Evolutionary conservation across 345 rosid species (phyloP).

Genomic region (Geranium brycei): DNA sequence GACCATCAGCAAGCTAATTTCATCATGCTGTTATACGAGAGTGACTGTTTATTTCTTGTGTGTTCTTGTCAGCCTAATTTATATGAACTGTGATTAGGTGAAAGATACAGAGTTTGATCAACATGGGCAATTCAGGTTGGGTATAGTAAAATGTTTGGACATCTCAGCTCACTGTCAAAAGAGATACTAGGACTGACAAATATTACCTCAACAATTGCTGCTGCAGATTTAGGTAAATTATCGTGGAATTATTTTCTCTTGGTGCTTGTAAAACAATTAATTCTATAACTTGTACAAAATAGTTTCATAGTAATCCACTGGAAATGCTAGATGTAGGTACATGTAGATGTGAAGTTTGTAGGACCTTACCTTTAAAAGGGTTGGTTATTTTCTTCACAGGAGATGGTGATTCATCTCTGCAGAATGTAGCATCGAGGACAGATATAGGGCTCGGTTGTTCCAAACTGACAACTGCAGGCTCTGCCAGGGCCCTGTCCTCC

Average conservation of each 20-base stretch:
- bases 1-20: too few relatives aligned
- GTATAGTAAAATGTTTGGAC: too few relatives aligned
- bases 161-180: too few relatives aligned
- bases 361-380: constrained; percentile 49
- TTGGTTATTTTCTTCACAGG: constrained; percentile 62
- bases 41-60: too few relatives aligned
- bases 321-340: too few relatives aligned
- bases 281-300: background rate
- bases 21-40: too few relatives aligned
- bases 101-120: too few relatives aligned
- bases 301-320: too few relatives aligned
- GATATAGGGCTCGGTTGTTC: constrained; percentile 95
- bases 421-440: constrained; percentile 70
- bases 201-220: background rate
- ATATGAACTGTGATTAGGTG: too few relatives aligned
- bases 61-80: too few relatives aligned
- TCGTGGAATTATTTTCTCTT: background rate
- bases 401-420: constrained; percentile 66
- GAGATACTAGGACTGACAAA: too few relatives aligned
- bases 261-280: background rate
- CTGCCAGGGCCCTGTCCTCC: constrained; percentile 20
- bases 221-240: background rate
- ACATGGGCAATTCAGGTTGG: too few relatives aligned
- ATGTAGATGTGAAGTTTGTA: constrained; percentile 3
- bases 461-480: constrained; percentile 27